These are phyloP conservation scores for Chrysophaeum taylorii DNA, from an alignment of 352 stramenopile species.

Conservation along the genomic window DNA sequence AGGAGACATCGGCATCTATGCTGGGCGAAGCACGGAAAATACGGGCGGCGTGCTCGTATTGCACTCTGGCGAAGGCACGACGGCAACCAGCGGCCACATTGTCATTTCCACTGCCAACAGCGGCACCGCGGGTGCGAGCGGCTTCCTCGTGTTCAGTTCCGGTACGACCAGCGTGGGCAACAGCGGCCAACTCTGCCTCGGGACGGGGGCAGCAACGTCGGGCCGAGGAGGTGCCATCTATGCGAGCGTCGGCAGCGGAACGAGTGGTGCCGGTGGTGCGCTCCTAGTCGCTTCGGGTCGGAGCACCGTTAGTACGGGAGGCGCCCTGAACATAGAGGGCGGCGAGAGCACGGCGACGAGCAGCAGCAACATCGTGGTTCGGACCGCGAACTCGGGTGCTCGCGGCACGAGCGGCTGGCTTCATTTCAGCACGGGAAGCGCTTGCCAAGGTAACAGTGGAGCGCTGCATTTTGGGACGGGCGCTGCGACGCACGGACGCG, in stretches of 20 bases:
- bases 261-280: slow-evolving; percentile 20
- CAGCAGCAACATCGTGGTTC: background rate
- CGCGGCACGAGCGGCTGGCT: background rate
- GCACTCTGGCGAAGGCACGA: background rate
- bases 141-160: background rate
- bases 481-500: slow-evolving; percentile 13
- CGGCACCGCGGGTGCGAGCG: background rate
- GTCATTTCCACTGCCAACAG: background rate
- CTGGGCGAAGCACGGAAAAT: background rate
- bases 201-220: slow-evolving; percentile 20
- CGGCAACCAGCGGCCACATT: slow-evolving; percentile 18
- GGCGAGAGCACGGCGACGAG: background rate
- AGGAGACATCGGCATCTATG: background rate
- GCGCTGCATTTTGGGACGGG: slow-evolving; percentile 20
- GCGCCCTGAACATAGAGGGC: background rate
- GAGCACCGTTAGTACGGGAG: background rate
- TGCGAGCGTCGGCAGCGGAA: background rate
- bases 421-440: background rate
- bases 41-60: background rate
- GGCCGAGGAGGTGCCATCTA: slow-evolving; percentile 13
- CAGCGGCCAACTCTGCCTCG: slow-evolving; percentile 24
- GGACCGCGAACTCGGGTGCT: background rate
- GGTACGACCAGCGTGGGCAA: slow-evolving; percentile 19
- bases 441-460: slow-evolving; percentile 5
- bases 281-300: background rate